These are phyloP conservation scores for Leptodontidium sp. DNA, from an alignment of 2,329 filamentous ascomycete species.

Conservation along the genomic window DNA sequence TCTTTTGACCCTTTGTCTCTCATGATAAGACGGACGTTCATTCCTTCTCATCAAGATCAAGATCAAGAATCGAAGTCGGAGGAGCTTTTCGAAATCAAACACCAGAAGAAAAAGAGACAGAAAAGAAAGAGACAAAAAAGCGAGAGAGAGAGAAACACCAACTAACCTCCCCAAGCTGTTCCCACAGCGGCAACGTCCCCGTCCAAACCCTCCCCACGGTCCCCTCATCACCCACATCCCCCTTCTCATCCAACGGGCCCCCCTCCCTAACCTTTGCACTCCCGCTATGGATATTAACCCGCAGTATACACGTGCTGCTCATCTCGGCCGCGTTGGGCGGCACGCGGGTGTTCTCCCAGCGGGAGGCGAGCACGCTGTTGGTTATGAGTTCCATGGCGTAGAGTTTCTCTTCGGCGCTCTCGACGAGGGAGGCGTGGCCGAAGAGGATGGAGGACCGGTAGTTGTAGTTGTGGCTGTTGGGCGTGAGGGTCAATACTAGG, in stretches of 20 bases:
- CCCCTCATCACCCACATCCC: constrained; percentile 55
- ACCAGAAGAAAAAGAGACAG: too few species aligned
- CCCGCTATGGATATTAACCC: constrained; percentile 72
- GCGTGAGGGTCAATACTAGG: constrained; percentile 79
- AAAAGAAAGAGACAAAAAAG: too few species aligned
- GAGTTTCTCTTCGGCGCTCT: constrained; percentile 72
- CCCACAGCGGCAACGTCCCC: constrained; percentile 69
- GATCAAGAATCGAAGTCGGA: too few species aligned
- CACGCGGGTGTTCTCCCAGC: constrained; percentile 73
- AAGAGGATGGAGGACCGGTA: constrained; percentile 84
- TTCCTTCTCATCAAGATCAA: too few species aligned
- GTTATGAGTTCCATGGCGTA: constrained; percentile 84
- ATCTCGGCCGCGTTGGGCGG: constrained; percentile 79
- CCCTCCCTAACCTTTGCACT: constrained; percentile 80
- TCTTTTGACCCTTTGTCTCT: too few species aligned
- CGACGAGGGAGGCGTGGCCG: constrained; percentile 74
- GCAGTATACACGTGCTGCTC: constrained; percentile 75
- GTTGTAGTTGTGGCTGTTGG: constrained; percentile 87
- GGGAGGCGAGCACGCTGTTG: constrained; percentile 71
- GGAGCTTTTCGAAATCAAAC: too few species aligned
- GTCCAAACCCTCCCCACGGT: constrained; percentile 59
- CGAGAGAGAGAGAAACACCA: too few species aligned
- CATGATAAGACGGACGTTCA: too few species aligned
- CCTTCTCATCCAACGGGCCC: constrained; percentile 62
- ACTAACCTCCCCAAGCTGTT: constrained; percentile 58